Evolutionary conservation across 257 asterid genomes (phyloP).

Genomic region (Buddleja alternifolia): DNA sequence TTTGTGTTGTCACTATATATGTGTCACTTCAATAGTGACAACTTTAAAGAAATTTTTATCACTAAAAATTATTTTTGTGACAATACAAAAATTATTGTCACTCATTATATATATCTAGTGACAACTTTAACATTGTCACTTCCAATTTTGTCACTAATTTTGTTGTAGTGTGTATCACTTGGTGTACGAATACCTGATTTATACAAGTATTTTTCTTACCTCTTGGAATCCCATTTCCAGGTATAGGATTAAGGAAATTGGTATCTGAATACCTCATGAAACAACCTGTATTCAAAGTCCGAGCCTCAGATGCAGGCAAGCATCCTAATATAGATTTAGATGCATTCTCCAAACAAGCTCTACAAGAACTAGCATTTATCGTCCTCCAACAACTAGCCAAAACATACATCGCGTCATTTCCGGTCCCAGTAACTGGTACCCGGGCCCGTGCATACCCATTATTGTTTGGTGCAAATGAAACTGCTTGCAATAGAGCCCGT

Average conservation of each 20-base stretch:
- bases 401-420: slow-evolving; percentile 35
- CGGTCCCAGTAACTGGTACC: slow-evolving; percentile 23
- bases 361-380: slow-evolving; percentile 31
- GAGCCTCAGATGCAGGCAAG: slow-evolving; percentile 50
- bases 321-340: slow-evolving; percentile 36
- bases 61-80: too few species aligned
- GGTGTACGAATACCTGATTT: too few species aligned
- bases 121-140: too few species aligned
- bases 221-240: slow-evolving; percentile 38
- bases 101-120: too few species aligned
- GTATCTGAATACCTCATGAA: slow-evolving; percentile 47
- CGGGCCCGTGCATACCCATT: slow-evolving; percentile 38
- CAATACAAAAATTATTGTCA: too few species aligned
- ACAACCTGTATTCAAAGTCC: slow-evolving; percentile 47
- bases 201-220: slow-evolving; percentile 31
- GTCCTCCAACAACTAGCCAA: slow-evolving; percentile 51
- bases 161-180: too few species aligned
- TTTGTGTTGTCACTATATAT: too few species aligned
- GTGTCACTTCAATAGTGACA: too few species aligned
- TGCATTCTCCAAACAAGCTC: slow-evolving; percentile 46
- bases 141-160: too few species aligned
- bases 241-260: slow-evolving; percentile 42
- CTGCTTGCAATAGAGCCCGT: slow-evolving; percentile 37
- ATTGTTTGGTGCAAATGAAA: slow-evolving; percentile 33
- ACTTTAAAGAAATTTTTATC: too few species aligned